phyloP scores from a whole-genome alignment of 2,329 filamentous ascomycete genomes.

The Cladosporium sp. region DNA sequence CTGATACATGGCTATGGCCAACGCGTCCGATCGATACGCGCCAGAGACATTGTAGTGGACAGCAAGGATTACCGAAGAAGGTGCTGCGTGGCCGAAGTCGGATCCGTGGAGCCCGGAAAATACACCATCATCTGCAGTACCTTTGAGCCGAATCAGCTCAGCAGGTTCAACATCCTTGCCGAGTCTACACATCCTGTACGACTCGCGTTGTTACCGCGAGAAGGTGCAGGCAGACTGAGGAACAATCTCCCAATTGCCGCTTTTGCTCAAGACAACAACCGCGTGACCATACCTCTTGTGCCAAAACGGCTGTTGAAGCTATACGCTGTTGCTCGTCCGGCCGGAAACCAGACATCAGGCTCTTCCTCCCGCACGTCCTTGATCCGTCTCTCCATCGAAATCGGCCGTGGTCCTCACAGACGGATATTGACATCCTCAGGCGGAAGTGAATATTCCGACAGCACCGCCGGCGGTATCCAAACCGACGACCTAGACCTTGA shows the following conservation, averaged over 20 bases:
- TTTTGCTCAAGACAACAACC: conserved; percentile 49
- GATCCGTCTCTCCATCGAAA: conserved; percentile 68
- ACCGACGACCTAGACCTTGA: conserved; percentile 72
- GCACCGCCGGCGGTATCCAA: conserved; percentile 57
- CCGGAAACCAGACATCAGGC: not conserved
- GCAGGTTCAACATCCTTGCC: conserved; percentile 71
- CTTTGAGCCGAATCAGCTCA: conserved; percentile 75
- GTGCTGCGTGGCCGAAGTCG: conserved; percentile 65
- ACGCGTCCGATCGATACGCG: conserved; percentile 64
- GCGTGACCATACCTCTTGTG: conserved; percentile 50
- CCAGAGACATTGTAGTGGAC: conserved; percentile 73
- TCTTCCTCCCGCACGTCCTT: conserved; percentile 34
- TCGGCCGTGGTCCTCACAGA: conserved; percentile 67
- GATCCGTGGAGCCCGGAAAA: conserved; percentile 60
- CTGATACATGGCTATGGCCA: conserved; percentile 73
- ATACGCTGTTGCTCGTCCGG: conserved; percentile 25
- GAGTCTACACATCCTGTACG: conserved; percentile 57
- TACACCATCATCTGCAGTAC: conserved; percentile 92
- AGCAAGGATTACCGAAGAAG: conserved; percentile 86
- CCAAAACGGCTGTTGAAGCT: conserved; percentile 46
- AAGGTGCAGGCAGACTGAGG: conserved; percentile 70
- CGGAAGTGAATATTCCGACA: conserved; percentile 69
- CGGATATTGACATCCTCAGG: conserved; percentile 58
- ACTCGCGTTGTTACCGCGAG: conserved; percentile 61
- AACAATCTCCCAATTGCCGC: conserved; percentile 53